Base-by-base conservation (phyloP, 73 alveolate species). In the Durusdinium trenchii region DNA sequence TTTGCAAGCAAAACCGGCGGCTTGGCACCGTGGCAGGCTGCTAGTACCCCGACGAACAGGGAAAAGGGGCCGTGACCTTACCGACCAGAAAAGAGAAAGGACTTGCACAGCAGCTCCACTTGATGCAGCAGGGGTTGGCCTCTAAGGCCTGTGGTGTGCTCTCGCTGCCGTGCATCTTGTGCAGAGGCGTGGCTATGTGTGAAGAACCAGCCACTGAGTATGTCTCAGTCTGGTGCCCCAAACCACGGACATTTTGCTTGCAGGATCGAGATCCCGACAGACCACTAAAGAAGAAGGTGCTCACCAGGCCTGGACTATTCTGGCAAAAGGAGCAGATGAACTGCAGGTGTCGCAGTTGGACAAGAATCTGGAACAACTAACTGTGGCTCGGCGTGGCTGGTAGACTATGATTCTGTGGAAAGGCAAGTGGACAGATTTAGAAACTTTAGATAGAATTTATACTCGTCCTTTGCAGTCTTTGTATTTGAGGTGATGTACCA, bases 321-420 rank as follows among this genome's bases (percentile, higher is more conserved):
- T 30, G 81, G 16, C 81, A 67, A 30, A 10, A 18, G 18, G 43
- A 18, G 79, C 9, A 64, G 42, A 43, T 79, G 61, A 45, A 38
- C 48, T 4, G 35, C 85, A 99, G 99, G 99, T 99, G 67, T 91
- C 99, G 42, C 99, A 99, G 47, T 97, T 99, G 91, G 99, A 99
- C 96, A 98, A 99, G 87, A 99, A 99, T 92, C 98, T 99, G 62
- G 99, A 99, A 81, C 99, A 99, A 99, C 99, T 99, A 47, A 99
- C 99, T 67, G 99, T 47, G 43, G 2, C 54, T 87, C 26, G 83
- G 42, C 69, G 12, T 20, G 28, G n/a, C 18, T 60, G 73, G 73
- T 60, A 32, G 30, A 60, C n/a, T 60, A 23, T 23, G 30, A 2
- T 23, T 60, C 73, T 23, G 73, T 60, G 18, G 73, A 60, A 23